Evolutionary conservation across 2,329 filamentous ascomycete species (phyloP), one percentile per base, ranked within the genome.

Genomic region (Shiraia bambusicola): DNA sequence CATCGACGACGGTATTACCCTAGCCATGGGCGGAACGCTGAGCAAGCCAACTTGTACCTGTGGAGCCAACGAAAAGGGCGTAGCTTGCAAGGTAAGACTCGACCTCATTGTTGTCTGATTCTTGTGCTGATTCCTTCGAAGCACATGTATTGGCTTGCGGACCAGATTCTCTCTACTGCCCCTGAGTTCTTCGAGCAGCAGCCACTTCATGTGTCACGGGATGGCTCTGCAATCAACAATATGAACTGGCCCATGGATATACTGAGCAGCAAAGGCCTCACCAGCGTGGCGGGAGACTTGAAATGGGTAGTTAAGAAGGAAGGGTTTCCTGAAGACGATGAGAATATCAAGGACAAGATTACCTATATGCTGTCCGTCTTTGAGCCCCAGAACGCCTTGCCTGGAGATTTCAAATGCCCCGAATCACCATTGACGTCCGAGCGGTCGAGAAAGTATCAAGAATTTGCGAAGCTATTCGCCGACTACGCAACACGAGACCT

Each of bases 111-210:
- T 10, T 25, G 9, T 24, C 4, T 24, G 11, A 3, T 17, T 12
- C 10, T 31, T 22, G n/a, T n/a, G 30, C 40, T 50, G 34, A 49
- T 27, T 13, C 13, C 25, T 38, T 42, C 13, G 45, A 24, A 70
- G 67, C 67, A 70, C 29, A 67, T 69, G 15, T 69, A 65, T 38
- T 70, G 66, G 66, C 55, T 69, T 4, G 51, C 60, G 5, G 65
- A 69, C 34, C 63, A 69, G 35, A 45, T 70, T 17, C 47, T 62
- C 14, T 57, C 58, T 11, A 57, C 55, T 12, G 50, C 47, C 2
- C 52, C 58, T 6, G 48, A 56, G 12, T 35, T 43, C 8, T 42
- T 59, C 27, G 54, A 56, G 16, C 46, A 56, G 5, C 50, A 61
- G 24, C 56, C 59, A n/a, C 39, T 66, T 13, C 54, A 61, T 11